A percentile compares a stretch with the other conserved stretches of the same genome.
These are phyloP conservation scores for Suillus lakei DNA, from an alignment of 768 basidiomycete species.

Conservation along the genomic window DNA sequence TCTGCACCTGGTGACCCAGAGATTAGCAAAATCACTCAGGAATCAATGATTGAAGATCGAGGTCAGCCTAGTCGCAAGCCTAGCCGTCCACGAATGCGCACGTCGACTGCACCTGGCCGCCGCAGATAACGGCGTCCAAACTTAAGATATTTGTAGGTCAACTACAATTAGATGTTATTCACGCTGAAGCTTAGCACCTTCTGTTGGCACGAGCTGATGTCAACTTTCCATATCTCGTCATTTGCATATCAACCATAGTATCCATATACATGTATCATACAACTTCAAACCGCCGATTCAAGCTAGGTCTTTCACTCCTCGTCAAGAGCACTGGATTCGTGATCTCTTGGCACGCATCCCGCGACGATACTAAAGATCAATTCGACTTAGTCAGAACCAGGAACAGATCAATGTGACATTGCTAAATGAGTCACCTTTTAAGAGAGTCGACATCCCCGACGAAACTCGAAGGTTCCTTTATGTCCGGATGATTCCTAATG, in stretches of 20 bases:
- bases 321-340: constrained; percentile 9
- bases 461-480: constrained; percentile 20
- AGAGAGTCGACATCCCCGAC: constrained; percentile 26
- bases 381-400: not conserved
- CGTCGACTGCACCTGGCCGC: constrained; percentile 24
- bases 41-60: constrained; percentile 28
- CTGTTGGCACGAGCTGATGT: not conserved
- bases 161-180: not conserved
- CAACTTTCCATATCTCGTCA: constrained; percentile 11
- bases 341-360: constrained; percentile 7
- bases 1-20: constrained; percentile 25
- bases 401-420: constrained; percentile 7
- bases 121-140: constrained; percentile 26
- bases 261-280: constrained; percentile 30
- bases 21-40: constrained; percentile 22
- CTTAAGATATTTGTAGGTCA: not conserved
- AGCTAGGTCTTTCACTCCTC: not conserved
- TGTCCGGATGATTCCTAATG: constrained; percentile 20
- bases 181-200: not conserved
- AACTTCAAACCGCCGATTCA: constrained; percentile 18
- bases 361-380: constrained; percentile 9
- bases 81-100: constrained; percentile 31
- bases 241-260: constrained; percentile 35
- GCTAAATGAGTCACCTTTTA: constrained; percentile 24
- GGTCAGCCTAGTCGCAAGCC: constrained; percentile 29